A percentile compares a stretch with the other conserved stretches of the same genome.
phyloP scores from a whole-genome alignment of 768 basidiomycete genomes.

The Psilocybe cubensis region DNA sequence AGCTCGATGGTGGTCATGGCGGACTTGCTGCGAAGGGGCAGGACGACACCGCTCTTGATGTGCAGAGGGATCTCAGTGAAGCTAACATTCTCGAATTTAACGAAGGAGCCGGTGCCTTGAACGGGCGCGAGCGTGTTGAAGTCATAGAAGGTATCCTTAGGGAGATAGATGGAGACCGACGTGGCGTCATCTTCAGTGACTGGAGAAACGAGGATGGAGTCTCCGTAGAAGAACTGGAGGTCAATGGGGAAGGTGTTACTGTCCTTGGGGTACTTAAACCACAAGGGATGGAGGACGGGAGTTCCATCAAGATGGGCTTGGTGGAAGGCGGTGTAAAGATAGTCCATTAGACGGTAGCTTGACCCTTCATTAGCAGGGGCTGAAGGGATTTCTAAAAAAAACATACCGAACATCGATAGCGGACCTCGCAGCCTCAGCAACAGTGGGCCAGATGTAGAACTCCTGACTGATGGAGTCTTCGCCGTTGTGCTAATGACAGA shows the following conservation, averaged over 20 bases:
- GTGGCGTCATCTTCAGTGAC: conserved; percentile 64
- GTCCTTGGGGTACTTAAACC: conserved; percentile 72
- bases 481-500: conserved; percentile 49
- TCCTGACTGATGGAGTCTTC: conserved; percentile 62
- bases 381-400: background rate
- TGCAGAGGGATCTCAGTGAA: conserved; percentile 65
- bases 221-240: conserved; percentile 71
- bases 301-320: conserved; percentile 57
- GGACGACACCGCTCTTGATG: conserved; percentile 62
- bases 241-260: conserved; percentile 61
- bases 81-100: conserved; percentile 49
- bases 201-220: conserved; percentile 69
- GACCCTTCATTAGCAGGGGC: background rate
- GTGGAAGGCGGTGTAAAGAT: conserved; percentile 75
- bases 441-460: conserved; percentile 66
- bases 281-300: conserved; percentile 63
- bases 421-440: conserved; percentile 60
- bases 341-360: conserved; percentile 71
- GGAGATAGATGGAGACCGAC: conserved; percentile 65
- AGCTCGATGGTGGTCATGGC: conserved; percentile 66
- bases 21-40: conserved; percentile 57
- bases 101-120: conserved; percentile 45
- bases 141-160: conserved; percentile 68
- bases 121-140: conserved; percentile 54
- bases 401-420: conserved; percentile 63